Base-by-base conservation (phyloP, 139 green algal species). In the Pleodorina starrii region DNA sequence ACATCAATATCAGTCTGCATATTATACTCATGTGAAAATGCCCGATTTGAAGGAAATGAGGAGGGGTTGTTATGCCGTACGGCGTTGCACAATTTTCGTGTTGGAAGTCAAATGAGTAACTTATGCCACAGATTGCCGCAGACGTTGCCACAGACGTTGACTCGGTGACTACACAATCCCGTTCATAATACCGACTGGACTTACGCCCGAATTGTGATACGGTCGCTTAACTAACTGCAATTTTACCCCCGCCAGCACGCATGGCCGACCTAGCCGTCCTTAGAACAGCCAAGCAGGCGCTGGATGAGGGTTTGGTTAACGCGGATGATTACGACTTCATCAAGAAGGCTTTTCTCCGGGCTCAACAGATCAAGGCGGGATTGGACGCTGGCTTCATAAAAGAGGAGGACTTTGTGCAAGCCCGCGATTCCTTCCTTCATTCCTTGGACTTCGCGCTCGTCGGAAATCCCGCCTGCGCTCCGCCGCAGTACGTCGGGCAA, bases 361-460 rank as follows among this genome's bases (percentile, higher is more conserved):
- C 96, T 0, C 97, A 98, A 91, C 94, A 97, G 77, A 95, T 98
- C 75, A 97, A 97, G 69, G 94, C 96, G 29, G 95, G 93, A 27
- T 72, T 97, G 12, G 94, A 96, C n/a, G 93, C 93, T 14, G 96
- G 96, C 35, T 96, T 98, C 63, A 95, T 98, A 43, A 83, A 90
- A 10, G 86, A 94, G 50, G 91, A 96, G 32, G 96, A 98, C 72
- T 97, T 96, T 36, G 87, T 95, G 1, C 85, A 93, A 23, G 93
- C 94, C 6, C 93, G 95, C 36, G 86, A 93, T n/a, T 88, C 92
- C 0, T 98, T 97, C 81, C 91, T 98, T 40, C 85, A 94, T 9
- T 92, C 92, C 0, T 81, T 98, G 43, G 85, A 95, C 36, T 94
- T 96, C 57, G 77, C 74, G 23, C 60, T 88, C 5, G 82, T 88